Evolutionary conservation across 1,284 basidiomycete genomes (phyloP).

Genomic region (Trichosporon ovoides): DNA sequence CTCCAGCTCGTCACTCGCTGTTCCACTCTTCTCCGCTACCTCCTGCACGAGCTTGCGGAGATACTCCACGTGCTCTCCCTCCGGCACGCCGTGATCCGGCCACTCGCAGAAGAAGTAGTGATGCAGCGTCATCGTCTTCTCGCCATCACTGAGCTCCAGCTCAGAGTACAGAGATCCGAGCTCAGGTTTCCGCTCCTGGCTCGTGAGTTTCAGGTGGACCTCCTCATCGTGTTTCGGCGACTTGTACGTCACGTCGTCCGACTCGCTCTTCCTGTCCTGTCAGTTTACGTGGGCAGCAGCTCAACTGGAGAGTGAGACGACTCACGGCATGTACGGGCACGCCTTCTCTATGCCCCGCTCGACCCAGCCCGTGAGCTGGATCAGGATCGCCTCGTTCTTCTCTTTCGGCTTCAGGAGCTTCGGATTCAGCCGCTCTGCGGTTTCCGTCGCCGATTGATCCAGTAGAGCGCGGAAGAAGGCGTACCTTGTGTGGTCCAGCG

Average conservation of each 20-base stretch:
- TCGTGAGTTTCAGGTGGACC: not conserved
- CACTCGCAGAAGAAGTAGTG: conserved; percentile 44
- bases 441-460: conserved; percentile 18
- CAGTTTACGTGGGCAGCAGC: not conserved
- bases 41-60: conserved; percentile 27
- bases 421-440: not conserved
- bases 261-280: not conserved
- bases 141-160: conserved; percentile 9
- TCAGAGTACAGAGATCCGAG: conserved; percentile 17
- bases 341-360: conserved; percentile 40
- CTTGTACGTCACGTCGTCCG: not conserved
- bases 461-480: conserved; percentile 37
- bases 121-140: conserved; percentile 19
- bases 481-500: conserved; percentile 30
- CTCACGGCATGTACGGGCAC: conserved; percentile 39
- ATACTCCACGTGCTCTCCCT: conserved; percentile 26
- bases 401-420: not conserved
- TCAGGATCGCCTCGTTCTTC: conserved; percentile 26
- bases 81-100: conserved; percentile 45
- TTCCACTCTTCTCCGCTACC: conserved; percentile 17
- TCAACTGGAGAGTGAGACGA: not conserved
- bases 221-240: not conserved
- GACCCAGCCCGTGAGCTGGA: conserved; percentile 43
- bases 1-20: conserved; percentile 17
- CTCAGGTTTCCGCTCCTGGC: not conserved